A percentile compares a stretch with the other conserved stretches of the same genome.
Conservation (phyloP, 2,329 filamentous ascomycete species). For the Hypocrella siamensis region DNA sequence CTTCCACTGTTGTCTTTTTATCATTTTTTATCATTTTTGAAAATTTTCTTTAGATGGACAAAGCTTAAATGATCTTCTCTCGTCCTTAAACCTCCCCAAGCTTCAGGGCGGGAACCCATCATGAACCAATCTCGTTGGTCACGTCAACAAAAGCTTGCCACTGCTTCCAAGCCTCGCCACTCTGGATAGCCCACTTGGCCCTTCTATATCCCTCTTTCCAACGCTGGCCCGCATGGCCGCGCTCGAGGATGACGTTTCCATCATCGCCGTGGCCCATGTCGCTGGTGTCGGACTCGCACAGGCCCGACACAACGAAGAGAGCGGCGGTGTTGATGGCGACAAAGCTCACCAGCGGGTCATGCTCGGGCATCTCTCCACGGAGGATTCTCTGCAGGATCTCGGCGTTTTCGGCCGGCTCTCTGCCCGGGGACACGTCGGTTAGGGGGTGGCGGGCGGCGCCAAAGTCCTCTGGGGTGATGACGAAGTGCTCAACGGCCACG, state of each 20-base stretch:
- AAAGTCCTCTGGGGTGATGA: conserved; percentile 70
- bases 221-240: conserved; percentile 69
- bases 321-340: conserved; percentile 89
- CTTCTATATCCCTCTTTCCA: conserved; percentile 92
- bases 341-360: conserved; percentile 83
- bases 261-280: conserved; percentile 69
- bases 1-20: too few species aligned
- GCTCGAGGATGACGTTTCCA: conserved; percentile 63
- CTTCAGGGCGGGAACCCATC: too few species aligned
- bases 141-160: conserved; percentile 74
- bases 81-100: too few species aligned
- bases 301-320: conserved; percentile 68
- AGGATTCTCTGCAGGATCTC: conserved; percentile 66
- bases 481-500: conserved; percentile 58
- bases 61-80: too few species aligned
- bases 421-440: conserved; percentile 64
- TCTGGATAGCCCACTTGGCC: conserved; percentile 76
- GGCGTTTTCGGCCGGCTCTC: conserved; percentile 77
- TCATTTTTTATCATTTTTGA: too few species aligned
- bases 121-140: conserved; percentile 40
- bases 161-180: conserved; percentile 70
- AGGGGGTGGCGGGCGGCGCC: conserved; percentile 64
- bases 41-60: too few species aligned
- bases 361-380: conserved; percentile 50
- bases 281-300: conserved; percentile 72